Conservation (phyloP, 1,284 basidiomycete genomes). For the Moesziomyces globuligerus region DNA sequence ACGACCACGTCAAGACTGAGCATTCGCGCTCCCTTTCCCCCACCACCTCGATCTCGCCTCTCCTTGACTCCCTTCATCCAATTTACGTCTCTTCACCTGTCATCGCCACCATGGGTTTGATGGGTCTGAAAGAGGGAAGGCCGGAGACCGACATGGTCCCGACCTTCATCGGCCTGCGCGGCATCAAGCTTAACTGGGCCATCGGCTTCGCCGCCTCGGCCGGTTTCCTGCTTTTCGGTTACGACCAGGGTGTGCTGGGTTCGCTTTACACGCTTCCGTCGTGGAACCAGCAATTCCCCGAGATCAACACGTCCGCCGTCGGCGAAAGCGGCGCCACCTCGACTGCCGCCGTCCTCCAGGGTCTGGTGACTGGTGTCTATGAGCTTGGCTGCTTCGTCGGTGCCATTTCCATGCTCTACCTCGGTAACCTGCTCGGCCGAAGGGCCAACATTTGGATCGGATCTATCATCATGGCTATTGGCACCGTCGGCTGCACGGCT, state of each 20-base stretch:
- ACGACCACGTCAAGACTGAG: not conserved
- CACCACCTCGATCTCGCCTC: not conserved
- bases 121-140: constrained; percentile 30
- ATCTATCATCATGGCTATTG: constrained; percentile 57
- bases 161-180: constrained; percentile 53
- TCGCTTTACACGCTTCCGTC: constrained; percentile 60
- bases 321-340: constrained; percentile 30
- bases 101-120: constrained; percentile 28
- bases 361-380: constrained; percentile 63
- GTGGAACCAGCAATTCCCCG: constrained; percentile 54
- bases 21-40: constrained; percentile 1
- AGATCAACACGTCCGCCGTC: constrained; percentile 47
- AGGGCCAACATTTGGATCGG: constrained; percentile 64
- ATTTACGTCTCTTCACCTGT: not conserved
- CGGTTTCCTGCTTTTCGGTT: constrained; percentile 65
- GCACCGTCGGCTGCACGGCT: constrained; percentile 54
- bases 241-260: constrained; percentile 65
- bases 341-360: constrained; percentile 52
- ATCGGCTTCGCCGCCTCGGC: constrained; percentile 63
- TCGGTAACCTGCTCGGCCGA: constrained; percentile 62
- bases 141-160: constrained; percentile 48
- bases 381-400: constrained; percentile 64
- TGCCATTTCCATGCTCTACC: constrained; percentile 60
- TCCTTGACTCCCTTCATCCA: not conserved
- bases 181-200: constrained; percentile 51